phyloP scores from a whole-genome alignment of 1,139 yeast genomes.

The Suhomyces wounanorum region DNA sequence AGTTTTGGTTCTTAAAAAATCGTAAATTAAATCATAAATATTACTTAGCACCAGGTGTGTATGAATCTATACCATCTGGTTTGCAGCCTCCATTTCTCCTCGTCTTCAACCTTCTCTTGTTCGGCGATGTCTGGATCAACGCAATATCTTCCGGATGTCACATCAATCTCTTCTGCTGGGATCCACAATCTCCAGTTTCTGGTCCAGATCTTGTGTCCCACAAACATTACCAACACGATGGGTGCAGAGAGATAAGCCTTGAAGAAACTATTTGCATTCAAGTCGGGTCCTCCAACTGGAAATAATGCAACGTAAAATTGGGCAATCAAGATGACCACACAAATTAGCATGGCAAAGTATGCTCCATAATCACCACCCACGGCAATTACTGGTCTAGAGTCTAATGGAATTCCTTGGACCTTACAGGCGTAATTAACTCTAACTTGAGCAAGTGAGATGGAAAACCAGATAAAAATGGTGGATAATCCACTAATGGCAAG shows the following conservation, averaged over 20 bases:
- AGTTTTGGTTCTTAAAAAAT: neutral
- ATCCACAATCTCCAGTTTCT: constrained; percentile 43
- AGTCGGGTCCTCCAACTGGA: constrained; percentile 33
- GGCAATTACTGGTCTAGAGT: constrained; percentile 16
- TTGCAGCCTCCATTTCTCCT: constrained; percentile 12
- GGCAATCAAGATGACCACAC: constrained; percentile 31
- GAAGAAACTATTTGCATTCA: constrained; percentile 48
- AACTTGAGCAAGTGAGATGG: constrained; percentile 24
- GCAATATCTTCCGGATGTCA: constrained; percentile 53
- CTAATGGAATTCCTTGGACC: constrained; percentile 18
- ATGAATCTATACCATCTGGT: constrained; percentile 13
- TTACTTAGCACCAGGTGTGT: constrained; percentile 15
- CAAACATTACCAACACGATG: constrained; percentile 48
- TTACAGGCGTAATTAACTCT: constrained; percentile 25
- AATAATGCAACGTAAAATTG: constrained; percentile 45
- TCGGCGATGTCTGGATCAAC: constrained; percentile 30
- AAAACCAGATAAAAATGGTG: constrained; percentile 42
- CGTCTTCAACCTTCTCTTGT: constrained; percentile 12
- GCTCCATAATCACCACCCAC: constrained; percentile 20
- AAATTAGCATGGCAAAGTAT: constrained; percentile 20
- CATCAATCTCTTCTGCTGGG: constrained; percentile 49
- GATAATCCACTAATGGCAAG: constrained; percentile 43
- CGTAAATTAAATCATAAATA: neutral
- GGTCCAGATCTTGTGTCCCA: constrained; percentile 52
- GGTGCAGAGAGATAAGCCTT: constrained; percentile 57